Conservation (phyloP, 352 stramenopile genomes). For the Globisporangium yorkense region DNA sequence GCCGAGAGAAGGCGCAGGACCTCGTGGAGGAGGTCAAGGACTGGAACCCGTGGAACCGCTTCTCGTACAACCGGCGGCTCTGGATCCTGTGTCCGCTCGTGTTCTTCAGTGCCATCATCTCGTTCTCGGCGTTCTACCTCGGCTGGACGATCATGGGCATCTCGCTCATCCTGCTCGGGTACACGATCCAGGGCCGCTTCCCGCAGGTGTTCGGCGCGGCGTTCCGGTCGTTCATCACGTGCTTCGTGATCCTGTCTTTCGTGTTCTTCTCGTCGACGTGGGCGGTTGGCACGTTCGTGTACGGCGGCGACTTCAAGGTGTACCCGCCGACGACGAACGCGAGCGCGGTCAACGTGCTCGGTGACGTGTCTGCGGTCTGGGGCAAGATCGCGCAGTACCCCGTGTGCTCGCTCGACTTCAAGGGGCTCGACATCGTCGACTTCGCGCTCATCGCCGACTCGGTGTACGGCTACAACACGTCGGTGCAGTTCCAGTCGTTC, state of each 20-base stretch:
- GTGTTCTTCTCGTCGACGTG: slow-evolving; percentile 86
- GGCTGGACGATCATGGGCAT: slow-evolving; percentile 82
- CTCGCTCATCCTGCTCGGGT: slow-evolving; percentile 68
- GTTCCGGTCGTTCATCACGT: slow-evolving; percentile 84
- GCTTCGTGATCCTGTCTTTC: slow-evolving; percentile 80
- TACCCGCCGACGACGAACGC: slow-evolving; percentile 35
- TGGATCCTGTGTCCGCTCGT: slow-evolving; percentile 64
- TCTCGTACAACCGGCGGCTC: slow-evolving; percentile 62
- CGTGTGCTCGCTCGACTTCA: slow-evolving; percentile 66
- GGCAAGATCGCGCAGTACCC: slow-evolving; percentile 68
- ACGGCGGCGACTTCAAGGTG: slow-evolving; percentile 78
- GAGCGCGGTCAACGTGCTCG: slow-evolving; percentile 15
- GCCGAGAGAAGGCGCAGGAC: slow-evolving; percentile 43
- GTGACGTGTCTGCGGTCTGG: slow-evolving; percentile 28
- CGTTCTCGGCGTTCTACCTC: slow-evolving; percentile 71
- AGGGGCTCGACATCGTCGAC: slow-evolving; percentile 66
- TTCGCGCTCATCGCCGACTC: slow-evolving; percentile 83
- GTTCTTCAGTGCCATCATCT: slow-evolving; percentile 76
- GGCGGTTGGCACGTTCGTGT: slow-evolving; percentile 84
- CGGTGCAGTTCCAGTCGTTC: slow-evolving; percentile 68
- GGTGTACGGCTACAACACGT: slow-evolving; percentile 76
- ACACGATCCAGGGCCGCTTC: slow-evolving; percentile 80
- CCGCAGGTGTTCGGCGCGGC: slow-evolving; percentile 77
- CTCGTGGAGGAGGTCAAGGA: slow-evolving; percentile 34
- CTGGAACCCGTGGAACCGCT: slow-evolving; percentile 77